Base-by-base conservation (phyloP, 352 stramenopile genomes). In the Globisporangium abappressorium region DNA sequence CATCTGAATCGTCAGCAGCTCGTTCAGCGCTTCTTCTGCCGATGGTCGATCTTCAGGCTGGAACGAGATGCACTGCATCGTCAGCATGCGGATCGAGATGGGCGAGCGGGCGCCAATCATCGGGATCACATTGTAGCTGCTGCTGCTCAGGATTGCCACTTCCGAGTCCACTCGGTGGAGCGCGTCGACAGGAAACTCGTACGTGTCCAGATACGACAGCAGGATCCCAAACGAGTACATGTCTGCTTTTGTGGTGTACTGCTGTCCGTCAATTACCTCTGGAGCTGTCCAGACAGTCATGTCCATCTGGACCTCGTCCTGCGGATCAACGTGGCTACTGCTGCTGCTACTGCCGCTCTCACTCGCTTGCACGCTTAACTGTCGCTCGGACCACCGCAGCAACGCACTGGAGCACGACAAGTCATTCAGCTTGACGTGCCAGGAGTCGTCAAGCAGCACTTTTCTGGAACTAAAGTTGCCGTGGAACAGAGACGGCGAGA, bases 221-320 rank as follows among this genome's bases (percentile, higher is more conserved):
- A 83, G 56, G 15, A 83, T 69, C 11, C 76, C 76, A 26, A 83
- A 78, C 49, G 76, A 83, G 64, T 83, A 83, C 43, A 83, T 78
- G 57, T 83, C 76, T 0, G 76, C 70, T 57, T 80, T 80, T 15
- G 76, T 72, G 22, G 77, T 84, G 60, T 81, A 84, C 57, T 82
- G 77, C 18, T 75, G 75, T 1, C 76, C 76, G 30, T 83, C 76
- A 3, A 83, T 68, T 4, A 83, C 76, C 30, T 83, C 76, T 0
- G 76, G 74, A 0, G 76, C 75, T 11, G 77, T 80, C 77, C 74
- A 84, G 33, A 84, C 73, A 0, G 65, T 84, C 77, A 84, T 84
- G 36, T 84, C 75, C 63, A 84, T 77, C 46, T 72, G 77, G 60
- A 84, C 70, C 9, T 77, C 71, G 5, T 69, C 69, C 20, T 46